Percentiles rank a stretch among this genome's conserved stretches.
phyloP scores from a whole-genome alignment of 345 rosid species.

The Arabis alpina region DNA sequence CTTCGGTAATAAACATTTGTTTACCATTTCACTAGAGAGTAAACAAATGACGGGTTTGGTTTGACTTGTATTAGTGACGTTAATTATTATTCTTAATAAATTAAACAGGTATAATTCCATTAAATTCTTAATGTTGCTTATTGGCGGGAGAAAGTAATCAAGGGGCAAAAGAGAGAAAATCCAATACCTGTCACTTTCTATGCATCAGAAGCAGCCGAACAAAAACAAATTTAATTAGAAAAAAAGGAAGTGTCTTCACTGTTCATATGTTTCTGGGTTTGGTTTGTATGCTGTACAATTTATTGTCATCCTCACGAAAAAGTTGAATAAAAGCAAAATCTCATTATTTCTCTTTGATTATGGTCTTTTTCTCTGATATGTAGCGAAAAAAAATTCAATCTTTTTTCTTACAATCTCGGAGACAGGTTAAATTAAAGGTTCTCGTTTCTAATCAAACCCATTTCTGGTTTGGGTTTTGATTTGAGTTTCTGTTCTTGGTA shows the following conservation, averaged over 20 bases:
- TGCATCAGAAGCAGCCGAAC: constrained; percentile 2
- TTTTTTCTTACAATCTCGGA: constrained; percentile 1
- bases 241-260: constrained; percentile 7
- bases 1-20: too few species aligned
- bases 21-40: neutral
- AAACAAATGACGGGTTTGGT: neutral
- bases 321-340: constrained; percentile 5
- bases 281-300: constrained; percentile 15
- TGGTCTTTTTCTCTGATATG: neutral
- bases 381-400: neutral
- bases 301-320: constrained; percentile 38
- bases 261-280: constrained; percentile 17
- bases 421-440: constrained; percentile 13
- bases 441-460: neutral
- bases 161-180: neutral
- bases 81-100: too few species aligned
- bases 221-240: neutral
- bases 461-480: constrained; percentile 4
- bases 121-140: neutral
- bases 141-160: neutral
- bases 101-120: too few species aligned
- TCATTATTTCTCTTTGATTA: constrained; percentile 35
- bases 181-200: constrained; percentile 16
- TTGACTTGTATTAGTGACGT: too few species aligned
- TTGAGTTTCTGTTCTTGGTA: constrained; percentile 23